A percentile compares a stretch with the other conserved stretches of the same genome.
phyloP scores from a whole-genome alignment of 2,329 filamentous ascomycete genomes.

The Talaromyces atroroseus region DNA sequence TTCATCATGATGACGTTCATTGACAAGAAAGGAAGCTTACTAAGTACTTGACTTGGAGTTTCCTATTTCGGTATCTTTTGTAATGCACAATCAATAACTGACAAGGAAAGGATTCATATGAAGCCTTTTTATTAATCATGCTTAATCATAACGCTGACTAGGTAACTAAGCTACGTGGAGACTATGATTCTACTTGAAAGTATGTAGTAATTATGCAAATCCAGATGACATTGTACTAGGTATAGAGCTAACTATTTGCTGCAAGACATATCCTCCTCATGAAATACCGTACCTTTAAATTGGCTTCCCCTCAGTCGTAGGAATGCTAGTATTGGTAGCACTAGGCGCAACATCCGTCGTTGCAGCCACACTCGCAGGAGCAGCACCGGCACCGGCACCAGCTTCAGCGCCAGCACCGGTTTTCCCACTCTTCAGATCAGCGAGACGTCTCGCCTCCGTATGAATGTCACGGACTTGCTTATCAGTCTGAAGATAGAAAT shows the following conservation, averaged over 20 bases:
- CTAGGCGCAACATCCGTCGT: constrained; percentile 24
- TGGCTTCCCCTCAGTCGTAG: constrained; percentile 5
- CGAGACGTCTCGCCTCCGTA: constrained; percentile 78
- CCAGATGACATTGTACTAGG: background rate
- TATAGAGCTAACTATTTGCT: constrained; percentile 1
- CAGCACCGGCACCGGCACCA: constrained; percentile 17
- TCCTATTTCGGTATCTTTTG: background rate
- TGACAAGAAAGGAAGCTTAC: background rate
- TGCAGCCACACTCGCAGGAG: constrained; percentile 20
- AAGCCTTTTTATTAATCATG: background rate
- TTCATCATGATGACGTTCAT: background rate
- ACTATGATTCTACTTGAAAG: no score
- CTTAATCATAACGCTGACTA: background rate
- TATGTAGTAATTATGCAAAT: background rate
- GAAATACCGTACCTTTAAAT: background rate
- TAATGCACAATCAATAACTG: no score
- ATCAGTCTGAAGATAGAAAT: constrained; percentile 79
- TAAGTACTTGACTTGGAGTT: background rate
- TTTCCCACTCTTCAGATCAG: constrained; percentile 69
- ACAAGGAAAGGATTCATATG: no score
- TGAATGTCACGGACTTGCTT: constrained; percentile 95
- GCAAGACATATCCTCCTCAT: background rate
- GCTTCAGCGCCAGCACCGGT: constrained; percentile 24
- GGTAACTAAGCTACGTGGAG: no score
- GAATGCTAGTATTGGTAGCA: constrained; percentile 7